Percentiles rank a stretch among this genome's conserved stretches.
phyloP scores from a whole-genome alignment of 2,329 filamentous ascomycete species.

The Arthrocladium fulminans region DNA sequence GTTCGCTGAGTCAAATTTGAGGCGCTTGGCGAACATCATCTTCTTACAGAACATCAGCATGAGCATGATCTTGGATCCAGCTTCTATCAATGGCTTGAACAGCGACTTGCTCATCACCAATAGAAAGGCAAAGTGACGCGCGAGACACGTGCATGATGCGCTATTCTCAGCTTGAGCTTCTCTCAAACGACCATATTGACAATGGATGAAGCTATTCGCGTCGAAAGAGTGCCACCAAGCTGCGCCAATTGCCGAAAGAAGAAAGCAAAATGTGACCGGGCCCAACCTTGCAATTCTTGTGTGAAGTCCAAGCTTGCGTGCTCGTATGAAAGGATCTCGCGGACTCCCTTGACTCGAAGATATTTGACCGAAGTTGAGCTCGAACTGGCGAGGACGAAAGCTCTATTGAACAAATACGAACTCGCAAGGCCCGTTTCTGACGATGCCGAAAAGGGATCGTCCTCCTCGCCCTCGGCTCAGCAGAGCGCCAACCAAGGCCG shows the following conservation, averaged over 20 bases:
- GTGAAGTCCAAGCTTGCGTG: conserved; percentile 39
- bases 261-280: conserved; percentile 9
- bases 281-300: conserved; percentile 24
- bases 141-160: too few relatives aligned
- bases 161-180: conserved; percentile 23
- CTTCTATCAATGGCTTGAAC: too few relatives aligned
- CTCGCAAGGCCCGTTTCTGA: not conserved
- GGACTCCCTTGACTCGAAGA: conserved; percentile 42
- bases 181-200: conserved; percentile 48
- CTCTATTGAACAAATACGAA: conserved; percentile 6
- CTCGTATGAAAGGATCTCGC: conserved; percentile 41
- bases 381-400: conserved; percentile 28
- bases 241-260: conserved; percentile 7
- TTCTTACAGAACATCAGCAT: too few relatives aligned
- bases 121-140: too few relatives aligned
- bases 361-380: conserved; percentile 39
- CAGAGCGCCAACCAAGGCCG: not conserved
- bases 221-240: conserved; percentile 26
- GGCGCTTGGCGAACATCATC: too few relatives aligned
- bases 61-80: too few relatives aligned
- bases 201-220: conserved; percentile 59
- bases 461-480: not conserved
- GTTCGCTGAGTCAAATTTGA: too few relatives aligned
- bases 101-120: too few relatives aligned
- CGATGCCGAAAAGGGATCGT: not conserved